Evolutionary conservation across 768 basidiomycete species (phyloP), one percentile per base, ranked within the genome.

Genomic region (Boletellus ananas): DNA sequence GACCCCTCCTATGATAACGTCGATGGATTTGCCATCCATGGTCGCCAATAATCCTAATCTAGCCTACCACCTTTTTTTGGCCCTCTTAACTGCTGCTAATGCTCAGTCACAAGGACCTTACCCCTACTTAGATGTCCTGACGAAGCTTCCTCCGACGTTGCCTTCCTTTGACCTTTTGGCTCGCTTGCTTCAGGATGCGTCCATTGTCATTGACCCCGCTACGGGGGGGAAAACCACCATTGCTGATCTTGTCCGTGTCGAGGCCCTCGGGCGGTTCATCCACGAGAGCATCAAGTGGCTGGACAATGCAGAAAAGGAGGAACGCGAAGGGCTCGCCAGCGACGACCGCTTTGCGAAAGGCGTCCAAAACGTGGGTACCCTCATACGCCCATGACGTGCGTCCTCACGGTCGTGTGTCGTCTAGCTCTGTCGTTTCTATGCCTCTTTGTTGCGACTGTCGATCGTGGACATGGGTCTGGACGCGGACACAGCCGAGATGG

Each of bases 381-480:
- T 16, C n/a, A n/a, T n/a, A n/a, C n/a, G n/a, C n/a, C n/a, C 27
- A 39, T 35, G 9, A 29, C 9, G 16, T 6, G 34, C 16, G 12
- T 3, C 46, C 51, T 56, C 36, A 43, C 18, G 42, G 4, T 29
- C 10, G 41, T 43, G 47, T 14, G 5, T 40, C 29, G 17, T 54
- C 0, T 57, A 89, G 87, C 74, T 90, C 29, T 90, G 85, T 65
- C 83, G 88, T 11, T 90, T 90, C 66, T 90, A 83, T 63, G 70
- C 71, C 51, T 83, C 86, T 0, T 73, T 91, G 42, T 77, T 89
- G 70, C 85, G 84, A 61, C 72, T 80, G 8, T 68, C 68, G 43
- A 78, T 90, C 59, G 76, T 88, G 48, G 85, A 87, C 58, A 74
- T 79, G 2, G 62, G 69, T 7, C 74, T 73, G n/a, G 87, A 88